Percentiles rank a stretch among this genome's conserved stretches.
Evolutionary conservation across 306 rosid species (phyloP).

Genomic region (Casuarina glauca): DNA sequence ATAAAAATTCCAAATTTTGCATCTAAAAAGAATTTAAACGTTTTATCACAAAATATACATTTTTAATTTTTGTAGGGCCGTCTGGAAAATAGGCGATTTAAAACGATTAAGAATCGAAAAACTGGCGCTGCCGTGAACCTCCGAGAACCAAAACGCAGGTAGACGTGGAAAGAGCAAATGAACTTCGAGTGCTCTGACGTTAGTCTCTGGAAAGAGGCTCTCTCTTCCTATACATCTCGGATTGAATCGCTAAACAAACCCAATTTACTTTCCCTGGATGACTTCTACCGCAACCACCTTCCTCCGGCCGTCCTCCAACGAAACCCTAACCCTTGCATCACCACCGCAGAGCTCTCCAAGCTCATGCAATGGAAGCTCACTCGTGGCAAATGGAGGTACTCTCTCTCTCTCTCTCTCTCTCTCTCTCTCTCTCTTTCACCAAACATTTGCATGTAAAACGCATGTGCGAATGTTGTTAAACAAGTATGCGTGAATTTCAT

Average conservation of each 20-base stretch:
- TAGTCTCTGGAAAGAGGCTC: slow-evolving; percentile 60
- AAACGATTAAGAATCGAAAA: not conserved
- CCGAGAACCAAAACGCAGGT: not conserved
- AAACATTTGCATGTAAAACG: not conserved
- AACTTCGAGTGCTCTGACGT: slow-evolving; percentile 51
- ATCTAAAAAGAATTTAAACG: too few relatives aligned
- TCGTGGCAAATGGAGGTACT: slow-evolving; percentile 88
- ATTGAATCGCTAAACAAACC: slow-evolving; percentile 59
- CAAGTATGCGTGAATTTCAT: slow-evolving; percentile 8
- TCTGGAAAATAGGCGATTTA: too few relatives aligned
- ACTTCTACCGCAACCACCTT: slow-evolving; percentile 61
- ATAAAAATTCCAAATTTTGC: too few relatives aligned
- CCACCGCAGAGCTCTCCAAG: slow-evolving; percentile 65
- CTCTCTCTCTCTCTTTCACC: not conserved
- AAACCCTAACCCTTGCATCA: slow-evolving; percentile 81
- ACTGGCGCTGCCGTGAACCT: not conserved
- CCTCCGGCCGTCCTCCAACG: slow-evolving; percentile 64
- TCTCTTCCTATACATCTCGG: slow-evolving; percentile 48
- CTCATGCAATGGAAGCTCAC: slow-evolving; percentile 96
- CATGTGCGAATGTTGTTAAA: not conserved
- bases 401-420: not conserved
- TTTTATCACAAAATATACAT: too few relatives aligned
- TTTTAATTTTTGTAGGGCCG: too few relatives aligned
- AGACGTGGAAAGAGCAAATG: slow-evolving; percentile 23
- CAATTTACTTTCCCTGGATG: slow-evolving; percentile 57